Conservation (phyloP, 257 asterid genomes). For the Lithospermum erythrorhizon region DNA sequence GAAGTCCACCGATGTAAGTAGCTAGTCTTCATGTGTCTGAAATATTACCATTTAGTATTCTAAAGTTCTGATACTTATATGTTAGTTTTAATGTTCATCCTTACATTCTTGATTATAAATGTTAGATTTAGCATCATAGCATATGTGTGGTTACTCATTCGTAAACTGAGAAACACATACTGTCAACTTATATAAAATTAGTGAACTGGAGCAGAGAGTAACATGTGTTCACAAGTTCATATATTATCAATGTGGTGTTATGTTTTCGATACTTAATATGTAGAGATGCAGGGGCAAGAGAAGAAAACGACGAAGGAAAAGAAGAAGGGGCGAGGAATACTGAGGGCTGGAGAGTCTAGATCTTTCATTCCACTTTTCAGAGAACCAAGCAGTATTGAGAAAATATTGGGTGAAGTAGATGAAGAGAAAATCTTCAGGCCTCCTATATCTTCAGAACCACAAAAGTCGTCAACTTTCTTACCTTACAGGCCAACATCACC, state of each 20-base stretch:
- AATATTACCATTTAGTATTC: neutral
- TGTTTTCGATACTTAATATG: neutral
- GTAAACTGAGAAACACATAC: too few relatives aligned
- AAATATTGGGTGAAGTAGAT: conserved; percentile 89
- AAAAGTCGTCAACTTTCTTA: conserved; percentile 34
- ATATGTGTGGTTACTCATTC: neutral
- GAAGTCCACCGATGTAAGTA: conserved; percentile 50
- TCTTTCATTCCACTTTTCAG: conserved; percentile 66
- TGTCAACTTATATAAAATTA: neutral
- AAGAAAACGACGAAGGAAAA: conserved; percentile 60
- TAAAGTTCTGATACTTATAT: neutral
- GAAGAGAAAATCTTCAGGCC: conserved; percentile 43
- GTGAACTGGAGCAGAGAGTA: neutral
- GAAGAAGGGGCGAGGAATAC: conserved; percentile 58
- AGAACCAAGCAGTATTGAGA: conserved; percentile 92
- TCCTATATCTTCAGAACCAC: conserved; percentile 29
- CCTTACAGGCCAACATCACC: conserved; percentile 36
- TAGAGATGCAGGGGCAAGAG: conserved; percentile 44
- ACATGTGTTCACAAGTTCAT: neutral
- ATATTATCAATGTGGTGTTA: conserved; percentile 27
- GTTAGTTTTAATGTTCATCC: neutral
- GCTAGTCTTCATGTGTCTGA: neutral
- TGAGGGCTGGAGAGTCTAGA: conserved; percentile 49
- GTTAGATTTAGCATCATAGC: neutral
- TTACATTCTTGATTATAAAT: neutral